Percentiles rank a stretch among this genome's conserved stretches.
These are phyloP conservation scores for Leavenworthia alabamica DNA, from an alignment of 345 rosid genomes.

Conservation along the genomic window DNA sequence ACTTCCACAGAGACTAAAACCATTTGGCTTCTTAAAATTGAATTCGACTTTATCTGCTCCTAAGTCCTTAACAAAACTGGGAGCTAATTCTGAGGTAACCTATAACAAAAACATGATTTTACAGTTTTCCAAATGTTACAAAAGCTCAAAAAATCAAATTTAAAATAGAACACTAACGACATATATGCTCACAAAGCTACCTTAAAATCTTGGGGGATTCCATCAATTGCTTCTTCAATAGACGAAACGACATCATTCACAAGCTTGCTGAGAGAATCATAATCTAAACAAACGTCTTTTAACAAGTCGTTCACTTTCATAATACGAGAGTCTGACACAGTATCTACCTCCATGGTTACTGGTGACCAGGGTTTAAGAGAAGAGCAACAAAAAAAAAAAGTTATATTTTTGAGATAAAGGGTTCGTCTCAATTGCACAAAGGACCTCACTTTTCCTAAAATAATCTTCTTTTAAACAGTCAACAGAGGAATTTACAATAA, in stretches of 20 bases:
- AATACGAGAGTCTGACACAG: conserved; percentile 18
- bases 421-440: neutral
- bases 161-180: no score
- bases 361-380: neutral
- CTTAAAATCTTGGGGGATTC: conserved; percentile 12
- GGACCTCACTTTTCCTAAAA: neutral
- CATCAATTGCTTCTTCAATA: conserved; percentile 4
- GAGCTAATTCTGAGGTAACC: conserved; percentile 62
- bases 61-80: conserved; percentile 58
- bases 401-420: neutral
- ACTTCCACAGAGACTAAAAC: conserved; percentile 63
- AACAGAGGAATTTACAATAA: no score
- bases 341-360: conserved; percentile 14
- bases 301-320: conserved; percentile 21
- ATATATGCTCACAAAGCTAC: neutral
- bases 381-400: neutral
- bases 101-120: conserved; percentile 16
- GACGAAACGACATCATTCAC: conserved; percentile 14
- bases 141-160: no score
- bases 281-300: conserved; percentile 17
- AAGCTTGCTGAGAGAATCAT: conserved; percentile 17
- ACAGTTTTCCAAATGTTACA: no score
- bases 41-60: conserved; percentile 80
- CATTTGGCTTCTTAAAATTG: conserved; percentile 63
- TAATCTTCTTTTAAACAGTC: no score